phyloP scores from a whole-genome alignment of 2,329 filamentous ascomycete genomes.

The Dothiorella sarmentorum region DNA sequence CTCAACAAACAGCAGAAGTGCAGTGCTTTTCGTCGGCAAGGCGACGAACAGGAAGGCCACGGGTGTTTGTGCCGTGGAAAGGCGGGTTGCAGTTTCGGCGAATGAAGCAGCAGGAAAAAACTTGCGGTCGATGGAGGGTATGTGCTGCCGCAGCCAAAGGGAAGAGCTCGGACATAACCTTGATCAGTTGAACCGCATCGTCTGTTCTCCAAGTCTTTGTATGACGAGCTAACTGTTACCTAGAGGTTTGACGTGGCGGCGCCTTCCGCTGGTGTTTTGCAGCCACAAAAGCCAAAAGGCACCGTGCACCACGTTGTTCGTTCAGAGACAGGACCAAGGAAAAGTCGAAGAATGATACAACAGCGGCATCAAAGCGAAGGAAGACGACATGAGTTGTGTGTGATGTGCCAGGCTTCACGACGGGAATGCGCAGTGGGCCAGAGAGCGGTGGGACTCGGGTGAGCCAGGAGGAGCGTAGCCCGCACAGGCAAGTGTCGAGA shows the following conservation, averaged over 20 bases:
- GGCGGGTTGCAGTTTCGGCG: not conserved
- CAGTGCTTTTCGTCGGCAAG: not conserved
- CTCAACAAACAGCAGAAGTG: not conserved
- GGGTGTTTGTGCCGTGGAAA: slow-evolving; percentile 1
- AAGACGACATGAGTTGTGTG: too few relatives aligned
- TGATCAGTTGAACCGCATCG: too few relatives aligned
- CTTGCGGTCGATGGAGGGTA: not conserved
- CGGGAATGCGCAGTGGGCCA: too few relatives aligned
- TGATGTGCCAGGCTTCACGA: too few relatives aligned
- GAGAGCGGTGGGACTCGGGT: not conserved
- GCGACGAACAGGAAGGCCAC: not conserved
- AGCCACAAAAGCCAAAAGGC: slow-evolving; percentile 2
- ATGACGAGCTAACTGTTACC: not conserved
- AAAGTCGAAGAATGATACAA: not conserved
- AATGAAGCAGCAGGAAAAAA: not conserved
- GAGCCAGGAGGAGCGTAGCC: not conserved
- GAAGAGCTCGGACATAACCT: not conserved
- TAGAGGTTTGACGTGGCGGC: not conserved
- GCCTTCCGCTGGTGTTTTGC: not conserved
- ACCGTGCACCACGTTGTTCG: too few relatives aligned
- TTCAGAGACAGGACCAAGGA: too few relatives aligned
- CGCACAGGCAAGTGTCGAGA: slow-evolving; percentile 4
- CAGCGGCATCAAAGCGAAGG: too few relatives aligned
- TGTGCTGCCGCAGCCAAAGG: not conserved
- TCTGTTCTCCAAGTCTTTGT: not conserved